These are phyloP conservation scores for Mycena belliarum DNA, from an alignment of 768 basidiomycete species.

Conservation along the genomic window DNA sequence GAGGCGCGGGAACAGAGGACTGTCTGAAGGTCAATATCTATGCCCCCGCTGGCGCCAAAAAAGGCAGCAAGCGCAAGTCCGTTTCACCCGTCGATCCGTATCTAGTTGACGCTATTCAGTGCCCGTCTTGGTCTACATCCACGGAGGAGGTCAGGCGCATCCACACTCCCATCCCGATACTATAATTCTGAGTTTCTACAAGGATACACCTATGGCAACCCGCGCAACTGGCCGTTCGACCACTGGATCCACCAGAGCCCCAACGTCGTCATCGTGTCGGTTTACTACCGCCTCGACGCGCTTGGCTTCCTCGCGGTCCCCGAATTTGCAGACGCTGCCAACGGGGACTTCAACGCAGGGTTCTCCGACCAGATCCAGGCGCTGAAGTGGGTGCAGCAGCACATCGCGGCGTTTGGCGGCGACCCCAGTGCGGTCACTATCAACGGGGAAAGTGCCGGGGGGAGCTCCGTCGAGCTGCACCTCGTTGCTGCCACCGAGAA, in stretches of 20 bases:
- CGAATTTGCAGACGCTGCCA: slow-evolving; percentile 37
- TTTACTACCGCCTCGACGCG: slow-evolving; percentile 64
- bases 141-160: slow-evolving; percentile 44
- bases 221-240: slow-evolving; percentile 66
- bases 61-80: too few species aligned
- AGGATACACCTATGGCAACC: slow-evolving; percentile 64
- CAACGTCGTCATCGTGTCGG: slow-evolving; percentile 62
- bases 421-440: slow-evolving; percentile 55
- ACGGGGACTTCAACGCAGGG: slow-evolving; percentile 55
- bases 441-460: slow-evolving; percentile 66
- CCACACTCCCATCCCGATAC: too few species aligned
- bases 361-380: slow-evolving; percentile 63
- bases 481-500: slow-evolving; percentile 45
- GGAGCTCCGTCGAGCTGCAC: slow-evolving; percentile 55
- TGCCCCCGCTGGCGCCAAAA: too few species aligned
- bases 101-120: slow-evolving; percentile 29
- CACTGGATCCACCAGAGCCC: slow-evolving; percentile 65
- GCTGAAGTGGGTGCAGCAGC: slow-evolving; percentile 61
- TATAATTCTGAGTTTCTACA: neutral
- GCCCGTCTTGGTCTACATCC: slow-evolving; percentile 50
- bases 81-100: too few species aligned
- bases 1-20: slow-evolving; percentile 41
- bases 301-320: slow-evolving; percentile 64
- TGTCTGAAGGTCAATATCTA: too few species aligned
- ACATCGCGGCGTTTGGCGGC: slow-evolving; percentile 67